A percentile compares a stretch with the other conserved stretches of the same genome.
phyloP scores from a whole-genome alignment of 441 rosid genomes.

The Macaranga tanarius region DNA sequence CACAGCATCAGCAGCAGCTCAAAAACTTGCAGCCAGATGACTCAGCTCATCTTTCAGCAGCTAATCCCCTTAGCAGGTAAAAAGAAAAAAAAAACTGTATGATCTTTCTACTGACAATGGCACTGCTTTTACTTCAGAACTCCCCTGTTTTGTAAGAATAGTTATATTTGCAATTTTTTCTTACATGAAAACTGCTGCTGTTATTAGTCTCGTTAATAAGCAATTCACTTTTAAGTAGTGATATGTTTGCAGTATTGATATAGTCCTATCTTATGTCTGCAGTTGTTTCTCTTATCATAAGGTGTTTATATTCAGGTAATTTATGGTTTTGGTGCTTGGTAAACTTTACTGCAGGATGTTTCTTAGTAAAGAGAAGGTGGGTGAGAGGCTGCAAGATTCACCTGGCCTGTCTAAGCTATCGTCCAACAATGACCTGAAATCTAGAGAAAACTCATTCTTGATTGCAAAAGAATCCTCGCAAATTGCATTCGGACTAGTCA shows the following conservation, averaged over 20 bases:
- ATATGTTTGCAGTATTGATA: too few relatives aligned
- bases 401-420: conserved; percentile 30
- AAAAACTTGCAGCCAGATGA: conserved; percentile 40
- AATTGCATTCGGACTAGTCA: conserved; percentile 38
- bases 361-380: conserved; percentile 27
- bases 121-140: too few relatives aligned
- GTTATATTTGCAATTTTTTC: neutral
- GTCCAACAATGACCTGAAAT: conserved; percentile 28
- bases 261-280: too few relatives aligned
- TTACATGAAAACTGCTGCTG: neutral
- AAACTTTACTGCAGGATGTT: conserved; percentile 34
- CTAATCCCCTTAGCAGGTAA: conserved; percentile 35
- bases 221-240: too few relatives aligned
- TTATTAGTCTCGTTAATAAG: too few relatives aligned
- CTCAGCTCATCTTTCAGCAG: conserved; percentile 31
- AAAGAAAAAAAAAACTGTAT: neutral
- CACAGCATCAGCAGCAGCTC: conserved; percentile 35
- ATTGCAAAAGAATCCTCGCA: conserved; percentile 29
- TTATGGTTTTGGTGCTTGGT: neutral
- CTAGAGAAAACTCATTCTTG: conserved; percentile 33
- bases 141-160: too few relatives aligned
- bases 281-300: too few relatives aligned
- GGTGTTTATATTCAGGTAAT: neutral
- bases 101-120: neutral
- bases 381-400: conserved; percentile 32